Base-by-base conservation (phyloP, 805 yeast species). In the Ogataea populi-albae region DNA sequence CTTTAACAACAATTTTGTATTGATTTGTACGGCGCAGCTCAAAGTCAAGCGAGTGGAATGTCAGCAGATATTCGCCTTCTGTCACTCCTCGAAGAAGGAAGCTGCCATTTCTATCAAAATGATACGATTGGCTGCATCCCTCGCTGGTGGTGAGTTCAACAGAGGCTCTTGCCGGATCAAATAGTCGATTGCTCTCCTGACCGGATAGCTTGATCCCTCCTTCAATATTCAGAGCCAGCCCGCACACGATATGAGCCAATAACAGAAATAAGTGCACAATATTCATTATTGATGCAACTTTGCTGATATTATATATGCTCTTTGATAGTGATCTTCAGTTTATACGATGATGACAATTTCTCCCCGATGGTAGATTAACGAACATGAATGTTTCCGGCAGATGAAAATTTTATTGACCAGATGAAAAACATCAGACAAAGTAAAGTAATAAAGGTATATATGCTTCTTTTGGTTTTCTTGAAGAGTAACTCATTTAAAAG, bases 401-500 rank as follows among this genome's bases (percentile, higher is more conserved):
- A n/a, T n/a, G n/a, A n/a, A n/a, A n/a, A n/a, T n/a, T n/a, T n/a
- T n/a, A n/a, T n/a, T n/a, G n/a, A n/a, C n/a, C n/a, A n/a, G n/a
- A n/a, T n/a, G n/a, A n/a, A n/a, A n/a, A 22, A 22, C 24, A 22
- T 22, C 9, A n/a, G 9, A 22, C n/a, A 22, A 22, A 22, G 10
- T n/a, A 22, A 22, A 22, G n/a, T 22, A n/a, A 9, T 22, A 22
- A 22, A 9, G 24, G 24, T 9, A 9, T n/a, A n/a, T n/a, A 22
- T 22, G 23, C 9, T 22, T 12, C 15, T 25, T 25, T 16, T 12
- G 5, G 23, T 17, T 22, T 17, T 29, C 12, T 18, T 32, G 6
- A n/a, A n/a, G n/a, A n/a, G n/a, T 23, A 19, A 59, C 62, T 57
- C 60, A 59, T 55, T 43, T 29, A 32, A 41, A 38, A 43, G 64